Conservation (phyloP, 495 filamentous ascomycete species). For the Aspergillus incahuasiensis region DNA sequence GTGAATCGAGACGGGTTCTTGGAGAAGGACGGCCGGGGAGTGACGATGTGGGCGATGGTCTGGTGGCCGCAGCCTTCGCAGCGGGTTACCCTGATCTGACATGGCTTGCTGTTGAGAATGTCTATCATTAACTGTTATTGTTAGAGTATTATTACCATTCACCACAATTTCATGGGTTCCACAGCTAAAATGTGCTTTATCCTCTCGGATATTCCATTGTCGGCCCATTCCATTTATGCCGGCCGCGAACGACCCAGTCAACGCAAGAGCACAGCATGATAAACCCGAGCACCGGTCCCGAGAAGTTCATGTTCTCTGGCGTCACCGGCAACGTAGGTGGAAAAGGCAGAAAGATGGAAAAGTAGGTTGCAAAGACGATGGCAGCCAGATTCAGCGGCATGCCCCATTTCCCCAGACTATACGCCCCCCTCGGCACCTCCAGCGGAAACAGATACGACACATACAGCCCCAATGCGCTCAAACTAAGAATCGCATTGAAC, state of each 20-base stretch:
- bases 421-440: conserved; percentile 28
- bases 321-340: conserved; percentile 38
- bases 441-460: conserved; percentile 50
- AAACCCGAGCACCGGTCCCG: conserved; percentile 36
- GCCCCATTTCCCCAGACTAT: conserved; percentile 30
- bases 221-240: conserved; percentile 27
- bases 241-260: conserved; percentile 41
- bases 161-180: too few relatives aligned
- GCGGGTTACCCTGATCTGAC: neutral
- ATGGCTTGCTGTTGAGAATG: neutral
- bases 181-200: neutral
- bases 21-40: neutral
- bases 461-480: conserved; percentile 43
- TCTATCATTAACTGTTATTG: neutral
- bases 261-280: conserved; percentile 35
- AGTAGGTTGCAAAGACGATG: conserved; percentile 37
- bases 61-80: conserved; percentile 7
- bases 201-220: conserved; percentile 23
- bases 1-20: neutral
- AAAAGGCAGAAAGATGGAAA: conserved; percentile 43
- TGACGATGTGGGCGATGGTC: conserved; percentile 3
- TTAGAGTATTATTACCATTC: neutral
- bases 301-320: conserved; percentile 43
- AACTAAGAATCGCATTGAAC: conserved; percentile 48
- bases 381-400: conserved; percentile 40